Base-by-base conservation (phyloP, 2,329 filamentous ascomycete species). In the Fusarium acutatum region DNA sequence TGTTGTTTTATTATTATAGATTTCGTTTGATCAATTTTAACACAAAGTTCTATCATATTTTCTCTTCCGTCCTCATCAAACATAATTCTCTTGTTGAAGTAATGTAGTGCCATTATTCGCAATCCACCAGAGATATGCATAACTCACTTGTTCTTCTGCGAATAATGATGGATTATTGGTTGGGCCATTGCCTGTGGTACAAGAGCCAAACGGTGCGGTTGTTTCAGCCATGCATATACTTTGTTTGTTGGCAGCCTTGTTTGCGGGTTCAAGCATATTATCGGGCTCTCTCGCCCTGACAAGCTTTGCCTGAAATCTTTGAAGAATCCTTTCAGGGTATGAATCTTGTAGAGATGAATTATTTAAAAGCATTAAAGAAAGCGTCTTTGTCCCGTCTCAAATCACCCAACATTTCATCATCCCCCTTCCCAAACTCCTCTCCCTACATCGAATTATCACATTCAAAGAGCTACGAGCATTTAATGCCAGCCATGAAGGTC, bases 1-100 rank as follows among this genome's bases (percentile, higher is more conserved):
- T 3, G 50, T 5, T 24, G 44, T 4, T 22, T 26, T 20, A 14
- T 15, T 12, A 15, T 17, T 28, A 22, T 57, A 64, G 24, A 41
- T 64, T 50, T 43, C 37, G 15, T 6, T 14, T 61, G 30, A 28
- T 61, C 18, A 24, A 9, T 15, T 40, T 11, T 13, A n/a, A n/a
- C 28, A 34, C 4, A 8, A 28, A 35, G 20, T 26, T 26, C 3
- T 22, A 4, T 35, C 12, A 17, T 26, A 0, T 9, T 18, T 14
- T 28, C 11, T 28, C 10, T 22, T 53, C 5, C 11, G 24, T 12
- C 12, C 3, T 2, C 2, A 32, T 22, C 30, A 50, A 50, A 24
- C 30, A 32, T n/a, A 10, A 13, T 7, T 24, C 5, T 14, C 15
- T 4, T 50, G 7, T 3, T 20, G 15, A 34, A 50, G 47, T n/a